Base-by-base conservation (phyloP, 495 filamentous ascomycete genomes). In the Filosporella fistucella region DNA sequence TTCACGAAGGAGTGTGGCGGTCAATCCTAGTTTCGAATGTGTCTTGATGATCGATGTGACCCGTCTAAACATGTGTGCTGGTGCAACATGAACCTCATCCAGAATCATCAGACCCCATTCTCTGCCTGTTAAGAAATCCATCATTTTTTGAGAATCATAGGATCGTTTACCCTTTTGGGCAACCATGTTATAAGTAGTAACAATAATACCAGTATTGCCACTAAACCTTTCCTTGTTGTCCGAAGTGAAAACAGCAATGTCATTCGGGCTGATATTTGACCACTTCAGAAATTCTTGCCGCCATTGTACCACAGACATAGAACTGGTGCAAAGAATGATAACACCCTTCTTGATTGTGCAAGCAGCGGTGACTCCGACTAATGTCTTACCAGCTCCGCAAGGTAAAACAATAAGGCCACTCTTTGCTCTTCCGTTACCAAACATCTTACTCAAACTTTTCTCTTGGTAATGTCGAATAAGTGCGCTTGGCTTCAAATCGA, bases 51-150 rank as follows among this genome's bases (percentile, higher is more conserved):
- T 80, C 24, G 88, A 86, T 7, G 91, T 94, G 51, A 96, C 91
- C 55, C 88, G 86, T 56, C 94, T 75, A 68, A 99, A 99, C 67
- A 99, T 94, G 35, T 86, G 84, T 2, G 93, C 94, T 2, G 93
- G 93, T 20, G 96, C 93, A 57, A 99, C 94, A 75, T 99, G 93
- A 28, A 99, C 93, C 64, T 99, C 93, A 63, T 99, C 93, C 5
- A 97, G 77, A 51, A 99, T 88, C 85, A 99, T 89, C 35, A 99
- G 74, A 59, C 93, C 93, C 94, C 93, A 97, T 76, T 99, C 93
- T 45, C 91, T 82, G n/a, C 72, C 72, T 24, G 75, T 79, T 50
- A 99, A 76, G 66, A 95, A 97, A 45, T 96, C 85, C 93, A 97
- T 96, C 84, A 97, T 94, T 69, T 95, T 95, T 62, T 91, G 80